phyloP scores from a whole-genome alignment of 495 filamentous ascomycete species.

The Penicillium angulare region DNA sequence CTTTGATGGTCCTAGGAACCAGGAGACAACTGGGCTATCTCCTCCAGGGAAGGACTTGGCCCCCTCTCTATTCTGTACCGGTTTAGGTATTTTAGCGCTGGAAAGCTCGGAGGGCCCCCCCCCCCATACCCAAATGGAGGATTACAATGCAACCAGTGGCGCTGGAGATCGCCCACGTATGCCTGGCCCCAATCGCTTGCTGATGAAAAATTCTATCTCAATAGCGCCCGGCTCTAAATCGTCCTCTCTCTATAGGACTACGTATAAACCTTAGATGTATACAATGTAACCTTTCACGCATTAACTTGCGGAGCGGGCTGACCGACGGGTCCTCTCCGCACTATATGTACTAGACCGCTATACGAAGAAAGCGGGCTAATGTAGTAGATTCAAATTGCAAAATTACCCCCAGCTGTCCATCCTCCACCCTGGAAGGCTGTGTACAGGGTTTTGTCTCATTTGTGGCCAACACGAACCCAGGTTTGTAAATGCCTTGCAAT shows the following conservation, averaged over 20 bases:
- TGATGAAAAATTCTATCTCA: background rate
- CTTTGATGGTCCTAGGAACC: no score
- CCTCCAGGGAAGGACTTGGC: no score
- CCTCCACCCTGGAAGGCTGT: no score
- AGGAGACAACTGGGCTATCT: no score
- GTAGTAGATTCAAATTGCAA: no score
- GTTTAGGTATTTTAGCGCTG: background rate
- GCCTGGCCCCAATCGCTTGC: slow-evolving; percentile 1
- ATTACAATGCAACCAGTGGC: background rate
- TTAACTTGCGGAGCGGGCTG: background rate
- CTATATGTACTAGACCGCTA: no score
- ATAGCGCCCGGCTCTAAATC: background rate
- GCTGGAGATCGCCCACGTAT: background rate
- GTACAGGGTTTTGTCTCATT: no score
- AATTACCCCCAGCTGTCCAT: no score
- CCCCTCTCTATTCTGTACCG: no score
- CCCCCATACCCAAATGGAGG: slow-evolving; percentile 2
- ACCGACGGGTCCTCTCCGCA: background rate
- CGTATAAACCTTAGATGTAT: background rate
- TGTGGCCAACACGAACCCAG: no score
- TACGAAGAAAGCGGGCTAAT: no score
- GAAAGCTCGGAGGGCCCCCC: background rate
- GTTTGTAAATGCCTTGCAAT: no score
- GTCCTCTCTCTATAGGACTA: background rate
- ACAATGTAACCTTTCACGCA: background rate